These are phyloP conservation scores for Auricularia sp. DNA, from an alignment of 768 basidiomycete genomes.

Conservation along the genomic window DNA sequence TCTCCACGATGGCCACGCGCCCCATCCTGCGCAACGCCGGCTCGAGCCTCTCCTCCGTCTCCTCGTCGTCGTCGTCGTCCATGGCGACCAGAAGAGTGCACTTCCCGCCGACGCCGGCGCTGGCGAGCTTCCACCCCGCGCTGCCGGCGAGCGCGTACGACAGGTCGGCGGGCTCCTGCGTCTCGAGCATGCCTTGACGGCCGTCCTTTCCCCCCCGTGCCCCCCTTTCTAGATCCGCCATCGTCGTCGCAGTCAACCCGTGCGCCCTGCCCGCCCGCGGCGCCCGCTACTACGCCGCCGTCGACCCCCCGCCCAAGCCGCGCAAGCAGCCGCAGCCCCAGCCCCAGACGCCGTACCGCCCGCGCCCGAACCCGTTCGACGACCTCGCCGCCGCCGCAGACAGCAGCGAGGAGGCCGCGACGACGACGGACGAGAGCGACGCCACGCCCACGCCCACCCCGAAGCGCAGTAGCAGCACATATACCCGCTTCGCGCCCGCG, in stretches of 20 bases:
- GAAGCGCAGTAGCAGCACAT: background rate
- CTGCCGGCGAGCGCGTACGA: conserved; percentile 1
- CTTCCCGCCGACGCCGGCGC: background rate
- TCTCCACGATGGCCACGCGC: background rate
- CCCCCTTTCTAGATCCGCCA: background rate
- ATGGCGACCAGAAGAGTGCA: background rate
- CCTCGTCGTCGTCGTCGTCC: background rate
- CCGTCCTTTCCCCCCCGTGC: background rate
- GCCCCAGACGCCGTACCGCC: background rate
- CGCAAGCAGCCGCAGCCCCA: background rate
- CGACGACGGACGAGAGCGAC: background rate
- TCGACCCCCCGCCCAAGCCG: background rate
- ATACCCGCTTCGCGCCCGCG: background rate
- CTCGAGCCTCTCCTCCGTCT: background rate
- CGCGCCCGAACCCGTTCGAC: background rate
- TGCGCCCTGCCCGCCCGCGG: background rate
- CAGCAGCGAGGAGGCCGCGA: background rate
- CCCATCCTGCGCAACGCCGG: background rate
- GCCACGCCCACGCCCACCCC: background rate
- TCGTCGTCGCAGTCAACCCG: background rate
- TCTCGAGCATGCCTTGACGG: background rate
- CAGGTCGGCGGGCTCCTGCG: background rate
- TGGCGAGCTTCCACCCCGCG: background rate
- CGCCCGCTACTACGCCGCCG: background rate
- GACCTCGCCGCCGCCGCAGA: background rate